Base-by-base conservation (phyloP, 129 eudicot species). In the Flaveria brownii region DNA sequence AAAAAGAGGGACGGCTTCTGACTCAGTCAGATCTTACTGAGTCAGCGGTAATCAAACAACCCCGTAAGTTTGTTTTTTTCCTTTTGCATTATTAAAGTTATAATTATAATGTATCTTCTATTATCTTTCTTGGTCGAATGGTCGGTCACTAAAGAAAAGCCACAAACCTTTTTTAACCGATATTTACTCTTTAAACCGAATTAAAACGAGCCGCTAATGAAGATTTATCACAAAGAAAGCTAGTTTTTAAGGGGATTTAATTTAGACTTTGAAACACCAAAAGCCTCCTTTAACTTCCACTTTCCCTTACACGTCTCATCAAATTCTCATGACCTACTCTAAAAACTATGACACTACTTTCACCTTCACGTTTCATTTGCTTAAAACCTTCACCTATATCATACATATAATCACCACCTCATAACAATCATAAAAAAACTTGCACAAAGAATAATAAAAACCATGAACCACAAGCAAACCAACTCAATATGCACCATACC, bases 311-410 rank as follows among this genome's bases (percentile, higher is more conserved):
- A 20, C 2, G 77, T 42, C 59, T 78, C 86, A 82, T 82, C 79
- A 56, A 82, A 66, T 57, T 47, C 80, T 77, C 76, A 77, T 82
- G 81, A 77, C 42, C 70, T 77, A 57, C 74, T 49, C 57, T 56
- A 77, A 72, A 73, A 73, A 68, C 72, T 25, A 82, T 74, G 45
- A 72, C 13, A 57, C 71, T 47, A 43, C 72, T 82, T 59, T 60
- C 45, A 70, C 55, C 82, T 46, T 77, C 82, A 82, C 86, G 82
- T 82, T 82, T 82, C 82, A 56, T 74, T 78, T 77, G 82, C 82
- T 77, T 77, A 56, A 82, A 47, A 74, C 76, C 84, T 74, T 74
- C 84, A 68, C 52, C 13, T 45, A 74, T 80, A 50, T 36, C 25
- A 62, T 25, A 49, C 68, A 72, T 72, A 51, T 63, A 72, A 71